These are phyloP conservation scores for Sporothrix phasma DNA, from an alignment of 2,329 filamentous ascomycete genomes.

Conservation along the genomic window DNA sequence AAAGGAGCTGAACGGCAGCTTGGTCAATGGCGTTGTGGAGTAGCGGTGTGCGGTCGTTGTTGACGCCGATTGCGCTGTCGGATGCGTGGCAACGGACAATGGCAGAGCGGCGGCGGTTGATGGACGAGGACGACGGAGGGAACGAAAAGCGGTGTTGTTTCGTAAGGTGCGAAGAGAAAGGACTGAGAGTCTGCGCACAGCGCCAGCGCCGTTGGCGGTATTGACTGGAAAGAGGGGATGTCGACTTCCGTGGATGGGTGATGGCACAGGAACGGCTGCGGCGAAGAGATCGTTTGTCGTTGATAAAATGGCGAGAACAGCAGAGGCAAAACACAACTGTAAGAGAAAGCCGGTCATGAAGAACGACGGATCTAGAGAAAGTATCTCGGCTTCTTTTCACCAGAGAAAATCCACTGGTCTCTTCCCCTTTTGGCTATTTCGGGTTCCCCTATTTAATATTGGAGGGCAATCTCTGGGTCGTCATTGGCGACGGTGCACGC, in stretches of 20 bases:
- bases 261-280: conserved; percentile 33
- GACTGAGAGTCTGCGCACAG: conserved; percentile 30
- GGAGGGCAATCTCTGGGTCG: conserved; percentile 13
- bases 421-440: conserved; percentile 10
- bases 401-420: neutral
- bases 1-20: conserved; percentile 18
- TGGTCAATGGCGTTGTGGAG: conserved; percentile 16
- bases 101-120: neutral
- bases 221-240: conserved; percentile 23
- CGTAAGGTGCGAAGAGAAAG: conserved; percentile 27
- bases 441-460: conserved; percentile 17
- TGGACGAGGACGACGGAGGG: conserved; percentile 1
- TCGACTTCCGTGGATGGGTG: conserved; percentile 31
- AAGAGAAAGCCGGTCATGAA: conserved; percentile 40
- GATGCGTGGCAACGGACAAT: neutral
- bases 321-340: conserved; percentile 37
- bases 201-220: conserved; percentile 27
- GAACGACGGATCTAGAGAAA: conserved; percentile 18
- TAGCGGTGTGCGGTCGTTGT: neutral
- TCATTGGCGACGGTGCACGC: conserved; percentile 17
- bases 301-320: conserved; percentile 36
- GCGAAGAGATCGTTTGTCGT: conserved; percentile 35
- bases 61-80: neutral
- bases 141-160: conserved; percentile 25
- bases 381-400: neutral